phyloP scores from a whole-genome alignment of 164 flowering plant species.

The Taxillus chinensis region DNA sequence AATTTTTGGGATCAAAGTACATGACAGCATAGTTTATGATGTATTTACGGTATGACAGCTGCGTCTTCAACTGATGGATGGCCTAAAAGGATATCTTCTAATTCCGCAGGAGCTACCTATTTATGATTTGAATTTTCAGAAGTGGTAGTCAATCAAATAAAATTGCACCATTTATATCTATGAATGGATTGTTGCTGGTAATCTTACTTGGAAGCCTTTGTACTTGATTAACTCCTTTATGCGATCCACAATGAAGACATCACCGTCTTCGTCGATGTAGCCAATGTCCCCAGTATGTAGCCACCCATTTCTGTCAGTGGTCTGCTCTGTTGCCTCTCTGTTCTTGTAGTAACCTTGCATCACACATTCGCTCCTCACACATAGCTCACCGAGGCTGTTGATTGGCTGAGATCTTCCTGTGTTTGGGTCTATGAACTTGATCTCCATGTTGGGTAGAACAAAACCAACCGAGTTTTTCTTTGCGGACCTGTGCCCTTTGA shows the following conservation, averaged over 20 bases:
- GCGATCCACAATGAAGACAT: constrained; percentile 84
- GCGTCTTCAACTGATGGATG: constrained; percentile 90
- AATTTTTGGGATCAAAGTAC: too few relatives aligned
- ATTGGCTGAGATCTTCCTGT: constrained; percentile 63
- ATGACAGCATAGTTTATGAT: too few relatives aligned
- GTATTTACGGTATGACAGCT: constrained; percentile 78
- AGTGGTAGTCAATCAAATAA: neutral
- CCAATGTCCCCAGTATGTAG: constrained; percentile 96
- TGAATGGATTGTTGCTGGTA: neutral
- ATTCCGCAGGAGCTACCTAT: constrained; percentile 98
- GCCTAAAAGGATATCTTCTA: constrained; percentile 73
- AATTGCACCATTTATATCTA: neutral
- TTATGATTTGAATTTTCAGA: neutral
- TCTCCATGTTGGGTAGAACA: constrained; percentile 82
- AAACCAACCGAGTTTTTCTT: constrained; percentile 87
- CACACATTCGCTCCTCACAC: constrained; percentile 93
- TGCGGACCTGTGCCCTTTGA: constrained; percentile 26
- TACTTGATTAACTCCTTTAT: constrained; percentile 93
- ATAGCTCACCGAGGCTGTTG: constrained; percentile 77
- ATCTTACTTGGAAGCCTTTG: constrained; percentile 87
- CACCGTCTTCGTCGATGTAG: constrained; percentile 89
- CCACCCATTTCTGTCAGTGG: constrained; percentile 78
- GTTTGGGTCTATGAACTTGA: constrained; percentile 84
- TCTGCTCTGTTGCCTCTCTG: constrained; percentile 59
- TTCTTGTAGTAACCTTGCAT: constrained; percentile 92